Evolutionary conservation across 768 basidiomycete genomes (phyloP).

Genomic region (Mycena alexandri): DNA sequence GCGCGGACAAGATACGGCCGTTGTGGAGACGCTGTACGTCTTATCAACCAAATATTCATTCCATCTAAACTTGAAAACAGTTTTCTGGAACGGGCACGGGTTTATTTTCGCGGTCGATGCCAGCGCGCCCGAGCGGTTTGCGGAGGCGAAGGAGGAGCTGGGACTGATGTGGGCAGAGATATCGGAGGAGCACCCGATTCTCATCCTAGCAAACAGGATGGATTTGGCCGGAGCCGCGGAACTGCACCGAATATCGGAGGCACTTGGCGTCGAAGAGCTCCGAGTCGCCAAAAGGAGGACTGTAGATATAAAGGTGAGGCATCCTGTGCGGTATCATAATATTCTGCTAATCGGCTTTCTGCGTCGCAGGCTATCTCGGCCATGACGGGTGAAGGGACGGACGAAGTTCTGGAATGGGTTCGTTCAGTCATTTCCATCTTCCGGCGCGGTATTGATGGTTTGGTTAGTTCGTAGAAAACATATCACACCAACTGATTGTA

Average conservation of each 20-base stretch:
- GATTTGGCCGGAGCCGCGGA: not conserved
- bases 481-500: slow-evolving; percentile 13
- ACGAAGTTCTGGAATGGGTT: not conserved
- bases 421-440: not conserved
- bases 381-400: not conserved
- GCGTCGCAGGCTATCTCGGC: no score
- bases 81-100: slow-evolving; percentile 51
- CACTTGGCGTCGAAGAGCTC: slow-evolving; percentile 6
- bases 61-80: not conserved
- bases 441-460: no score
- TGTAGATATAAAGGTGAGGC: no score
- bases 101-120: slow-evolving; percentile 67
- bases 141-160: slow-evolving; percentile 60
- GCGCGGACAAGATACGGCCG: slow-evolving; percentile 60
- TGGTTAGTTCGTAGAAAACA: slow-evolving; percentile 4
- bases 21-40: slow-evolving; percentile 47
- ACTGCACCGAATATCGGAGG: not conserved
- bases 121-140: slow-evolving; percentile 59
- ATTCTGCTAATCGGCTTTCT: no score
- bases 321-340: no score
- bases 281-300: no score
- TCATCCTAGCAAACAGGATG: slow-evolving; percentile 29
- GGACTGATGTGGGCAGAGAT: slow-evolving; percentile 55
- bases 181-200: slow-evolving; percentile 35
- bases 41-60: not conserved